A percentile compares a stretch with the other conserved stretches of the same genome.
phyloP scores from a whole-genome alignment of 352 stramenopile genomes.

The Thalassiosira ordinaria region DNA sequence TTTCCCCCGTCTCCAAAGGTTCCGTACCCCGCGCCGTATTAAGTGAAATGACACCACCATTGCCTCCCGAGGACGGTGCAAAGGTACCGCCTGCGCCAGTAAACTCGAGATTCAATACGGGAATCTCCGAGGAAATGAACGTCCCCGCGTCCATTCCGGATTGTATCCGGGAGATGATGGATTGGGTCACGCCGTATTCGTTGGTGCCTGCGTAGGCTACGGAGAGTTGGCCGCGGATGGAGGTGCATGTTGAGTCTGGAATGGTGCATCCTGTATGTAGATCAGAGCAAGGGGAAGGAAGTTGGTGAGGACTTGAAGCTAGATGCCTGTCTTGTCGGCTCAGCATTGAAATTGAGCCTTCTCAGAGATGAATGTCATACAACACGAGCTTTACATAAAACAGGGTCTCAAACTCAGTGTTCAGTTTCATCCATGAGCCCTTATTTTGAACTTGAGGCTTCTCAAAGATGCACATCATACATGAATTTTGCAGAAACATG shows the following conservation, averaged over 20 bases:
- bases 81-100: background rate
- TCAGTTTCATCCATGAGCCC: no score
- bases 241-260: slow-evolving; percentile 27
- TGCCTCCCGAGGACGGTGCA: background rate
- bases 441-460: no score
- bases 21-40: slow-evolving; percentile 26
- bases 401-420: no score
- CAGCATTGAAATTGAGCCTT: no score
- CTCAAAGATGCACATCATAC: no score
- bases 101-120: slow-evolving; percentile 42
- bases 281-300: no score
- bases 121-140: slow-evolving; percentile 17
- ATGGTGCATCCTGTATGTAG: slow-evolving; percentile 30
- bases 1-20: background rate
- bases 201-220: slow-evolving; percentile 47
- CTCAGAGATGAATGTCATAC: no score
- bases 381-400: no score
- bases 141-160: slow-evolving; percentile 31
- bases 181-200: slow-evolving; percentile 37
- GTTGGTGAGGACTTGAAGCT: no score
- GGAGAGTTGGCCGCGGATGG: slow-evolving; percentile 35
- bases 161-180: slow-evolving; percentile 16
- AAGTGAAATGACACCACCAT: slow-evolving; percentile 18
- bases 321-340: no score
- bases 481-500: no score